Conservation (phyloP, 2,329 filamentous ascomycete species). For the Aspergillus ibericus region DNA sequence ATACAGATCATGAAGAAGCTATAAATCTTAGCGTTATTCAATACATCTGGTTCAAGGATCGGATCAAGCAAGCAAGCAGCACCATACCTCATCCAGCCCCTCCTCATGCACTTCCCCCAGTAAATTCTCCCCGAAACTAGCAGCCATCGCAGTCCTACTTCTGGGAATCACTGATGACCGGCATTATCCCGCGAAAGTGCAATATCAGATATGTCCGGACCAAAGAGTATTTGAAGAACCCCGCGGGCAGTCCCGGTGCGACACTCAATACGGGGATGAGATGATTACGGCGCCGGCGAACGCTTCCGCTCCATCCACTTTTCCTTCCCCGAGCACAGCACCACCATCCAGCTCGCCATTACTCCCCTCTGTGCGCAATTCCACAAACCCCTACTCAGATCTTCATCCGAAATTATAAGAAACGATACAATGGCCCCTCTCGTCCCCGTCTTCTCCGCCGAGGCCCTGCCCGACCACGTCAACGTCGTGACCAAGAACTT, state of each 20-base stretch:
- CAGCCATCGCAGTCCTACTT: constrained; percentile 24
- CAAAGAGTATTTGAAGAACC: not conserved
- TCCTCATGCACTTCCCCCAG: constrained; percentile 53
- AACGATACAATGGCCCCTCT: constrained; percentile 54
- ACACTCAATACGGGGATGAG: not conserved
- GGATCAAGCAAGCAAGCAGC: not conserved
- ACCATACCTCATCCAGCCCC: constrained; percentile 52
- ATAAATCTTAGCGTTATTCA: not conserved
- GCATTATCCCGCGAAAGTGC: not conserved
- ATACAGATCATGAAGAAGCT: constrained; percentile 35
- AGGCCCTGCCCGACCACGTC: constrained; percentile 52
- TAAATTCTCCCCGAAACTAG: constrained; percentile 53
- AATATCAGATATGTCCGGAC: not conserved
- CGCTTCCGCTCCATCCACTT: constrained; percentile 1
- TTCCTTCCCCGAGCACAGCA: not conserved
- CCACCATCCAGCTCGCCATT: not conserved
- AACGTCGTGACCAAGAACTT: constrained; percentile 48
- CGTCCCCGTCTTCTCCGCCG: constrained; percentile 54
- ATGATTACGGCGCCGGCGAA: not conserved
- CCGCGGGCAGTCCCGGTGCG: not conserved
- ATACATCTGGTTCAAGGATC: not conserved
- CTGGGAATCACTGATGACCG: not conserved
- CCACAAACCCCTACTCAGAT: not conserved
- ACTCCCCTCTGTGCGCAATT: not conserved
- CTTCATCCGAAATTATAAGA: not conserved